These are phyloP conservation scores for Fusarium avenaceum DNA, from an alignment of 2,329 filamentous ascomycete genomes.

Conservation along the genomic window DNA sequence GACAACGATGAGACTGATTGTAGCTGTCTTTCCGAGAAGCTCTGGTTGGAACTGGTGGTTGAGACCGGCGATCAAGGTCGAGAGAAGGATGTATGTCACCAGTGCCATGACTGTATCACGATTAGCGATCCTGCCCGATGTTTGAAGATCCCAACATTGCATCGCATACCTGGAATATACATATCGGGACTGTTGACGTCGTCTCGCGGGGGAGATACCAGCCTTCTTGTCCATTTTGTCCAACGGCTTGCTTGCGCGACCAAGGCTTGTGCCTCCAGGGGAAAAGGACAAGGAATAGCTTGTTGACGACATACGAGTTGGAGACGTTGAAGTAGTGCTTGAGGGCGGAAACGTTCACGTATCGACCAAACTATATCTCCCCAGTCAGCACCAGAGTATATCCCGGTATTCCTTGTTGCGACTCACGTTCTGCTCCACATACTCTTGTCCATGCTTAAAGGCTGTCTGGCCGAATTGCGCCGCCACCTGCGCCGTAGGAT, in stretches of 20 bases:
- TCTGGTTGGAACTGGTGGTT: slow-evolving; percentile 94
- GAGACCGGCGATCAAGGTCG: slow-evolving; percentile 89
- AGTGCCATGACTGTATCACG: slow-evolving; percentile 82
- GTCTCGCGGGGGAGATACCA: slow-evolving; percentile 90
- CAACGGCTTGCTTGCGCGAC: slow-evolving; percentile 87
- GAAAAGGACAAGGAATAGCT: slow-evolving; percentile 93
- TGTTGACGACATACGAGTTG: slow-evolving; percentile 95
- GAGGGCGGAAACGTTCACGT: slow-evolving; percentile 90
- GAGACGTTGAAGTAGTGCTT: slow-evolving; percentile 99
- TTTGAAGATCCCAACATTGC: neutral
- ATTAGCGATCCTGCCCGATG: slow-evolving; percentile 40
- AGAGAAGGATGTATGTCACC: slow-evolving; percentile 96
- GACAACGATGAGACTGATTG: slow-evolving; percentile 85
- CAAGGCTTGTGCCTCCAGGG: slow-evolving; percentile 98
- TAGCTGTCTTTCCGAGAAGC: slow-evolving; percentile 89
- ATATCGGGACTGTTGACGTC: slow-evolving; percentile 99
- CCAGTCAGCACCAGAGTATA: slow-evolving; percentile 30
- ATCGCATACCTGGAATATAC: slow-evolving; percentile 82
- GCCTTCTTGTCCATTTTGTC: slow-evolving; percentile 76
- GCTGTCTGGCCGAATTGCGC: slow-evolving; percentile 94
- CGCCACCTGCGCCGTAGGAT: slow-evolving; percentile 94
- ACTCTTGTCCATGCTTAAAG: slow-evolving; percentile 91
- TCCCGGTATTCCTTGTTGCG: neutral
- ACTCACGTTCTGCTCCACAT: slow-evolving; percentile 92
- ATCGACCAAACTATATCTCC: slow-evolving; percentile 68